phyloP scores from a whole-genome alignment of 306 rosid species.

The Cicer cuneatum region DNA sequence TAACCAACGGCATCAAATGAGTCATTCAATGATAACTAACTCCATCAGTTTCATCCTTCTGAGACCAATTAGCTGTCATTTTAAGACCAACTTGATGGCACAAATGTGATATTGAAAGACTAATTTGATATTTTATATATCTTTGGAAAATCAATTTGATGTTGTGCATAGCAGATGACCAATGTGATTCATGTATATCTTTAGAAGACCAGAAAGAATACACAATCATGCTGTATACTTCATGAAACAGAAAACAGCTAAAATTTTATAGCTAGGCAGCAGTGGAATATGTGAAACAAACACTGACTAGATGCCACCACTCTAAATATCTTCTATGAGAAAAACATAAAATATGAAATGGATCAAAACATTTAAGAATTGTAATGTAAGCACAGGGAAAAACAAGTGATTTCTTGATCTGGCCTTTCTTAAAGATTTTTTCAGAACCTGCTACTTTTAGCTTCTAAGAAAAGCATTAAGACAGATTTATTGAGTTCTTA shows the following conservation, averaged over 20 bases:
- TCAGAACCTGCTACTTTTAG: constrained; percentile 6
- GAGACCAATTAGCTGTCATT: constrained; percentile 9
- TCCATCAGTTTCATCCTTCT: constrained; percentile 6
- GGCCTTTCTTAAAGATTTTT: background rate
- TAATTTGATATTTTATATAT: background rate
- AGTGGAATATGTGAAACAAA: constrained; percentile 28
- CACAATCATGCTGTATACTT: background rate
- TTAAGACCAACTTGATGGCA: constrained; percentile 3
- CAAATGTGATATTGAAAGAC: constrained; percentile 1
- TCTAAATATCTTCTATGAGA: background rate
- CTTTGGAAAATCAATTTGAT: background rate
- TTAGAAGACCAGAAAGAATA: background rate
- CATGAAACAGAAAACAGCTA: background rate
- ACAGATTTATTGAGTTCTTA: background rate
- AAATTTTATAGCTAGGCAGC: constrained; percentile 7
- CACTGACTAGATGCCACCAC: background rate
- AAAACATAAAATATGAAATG: constrained; percentile 21
- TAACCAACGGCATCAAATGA: background rate
- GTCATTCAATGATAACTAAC: constrained; percentile 35
- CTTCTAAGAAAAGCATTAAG: background rate
- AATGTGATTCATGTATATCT: background rate
- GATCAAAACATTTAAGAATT: background rate
- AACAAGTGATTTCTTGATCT: background rate
- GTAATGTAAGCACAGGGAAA: background rate
- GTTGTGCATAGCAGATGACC: background rate